Percentiles rank a stretch among this genome's conserved stretches.
These are phyloP conservation scores for Polysphondylium violaceum DNA, from an alignment of 78 protist genomes.

Conservation along the genomic window DNA sequence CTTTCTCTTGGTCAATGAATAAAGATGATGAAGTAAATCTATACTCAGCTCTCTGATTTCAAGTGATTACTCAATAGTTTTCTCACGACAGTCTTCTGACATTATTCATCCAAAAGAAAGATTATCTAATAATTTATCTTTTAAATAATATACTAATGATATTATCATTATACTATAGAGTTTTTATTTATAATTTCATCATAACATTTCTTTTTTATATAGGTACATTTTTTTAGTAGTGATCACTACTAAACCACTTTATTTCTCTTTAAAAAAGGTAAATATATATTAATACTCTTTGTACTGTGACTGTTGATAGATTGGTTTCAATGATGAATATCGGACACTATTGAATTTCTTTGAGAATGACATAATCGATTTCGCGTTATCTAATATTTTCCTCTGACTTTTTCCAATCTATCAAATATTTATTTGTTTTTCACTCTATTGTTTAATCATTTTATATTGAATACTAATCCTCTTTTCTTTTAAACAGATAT, in stretches of 20 bases:
- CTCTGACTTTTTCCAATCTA: too few relatives aligned
- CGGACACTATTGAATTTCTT: slow-evolving; percentile 31
- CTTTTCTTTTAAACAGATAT: too few relatives aligned
- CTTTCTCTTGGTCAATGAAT: not conserved
- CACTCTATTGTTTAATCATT: too few relatives aligned
- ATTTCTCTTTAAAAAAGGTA: not conserved
- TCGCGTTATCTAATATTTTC: slow-evolving; percentile 28
- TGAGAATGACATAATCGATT: slow-evolving; percentile 31
- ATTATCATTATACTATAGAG: not conserved
- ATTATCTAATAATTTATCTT: not conserved
- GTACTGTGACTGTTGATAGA: not conserved
- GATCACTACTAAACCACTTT: not conserved
- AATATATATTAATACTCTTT: not conserved
- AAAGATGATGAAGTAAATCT: slow-evolving; percentile 3
- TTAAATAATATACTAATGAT: not conserved
- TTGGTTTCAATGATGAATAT: slow-evolving; percentile 18
- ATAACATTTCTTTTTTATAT: not conserved
- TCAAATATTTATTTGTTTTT: too few relatives aligned
- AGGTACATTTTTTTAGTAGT: not conserved
- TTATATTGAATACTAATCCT: too few relatives aligned
- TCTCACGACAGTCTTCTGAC: slow-evolving; percentile 72
- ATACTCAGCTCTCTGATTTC: slow-evolving; percentile 55
- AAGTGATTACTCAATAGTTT: slow-evolving; percentile 2
- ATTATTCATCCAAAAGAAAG: not conserved
- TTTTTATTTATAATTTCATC: not conserved